phyloP scores from a whole-genome alignment of 139 green algal species.

The Zygnema cylindricum region DNA sequence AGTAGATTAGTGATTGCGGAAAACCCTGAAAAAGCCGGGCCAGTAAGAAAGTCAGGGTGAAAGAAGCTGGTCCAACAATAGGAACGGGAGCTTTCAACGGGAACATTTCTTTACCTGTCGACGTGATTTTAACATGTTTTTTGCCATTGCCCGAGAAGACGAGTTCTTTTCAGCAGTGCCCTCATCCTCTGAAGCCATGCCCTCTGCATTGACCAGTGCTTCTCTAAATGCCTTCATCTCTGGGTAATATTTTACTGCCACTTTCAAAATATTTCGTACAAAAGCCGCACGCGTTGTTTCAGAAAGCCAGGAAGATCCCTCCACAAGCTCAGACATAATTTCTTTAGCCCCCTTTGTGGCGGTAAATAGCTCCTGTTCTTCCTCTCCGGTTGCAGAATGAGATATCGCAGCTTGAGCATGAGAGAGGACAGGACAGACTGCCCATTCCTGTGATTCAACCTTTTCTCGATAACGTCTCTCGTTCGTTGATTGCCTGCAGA shows the following conservation, averaged over 20 bases:
- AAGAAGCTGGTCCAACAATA: too few relatives aligned
- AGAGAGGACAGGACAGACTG: background rate
- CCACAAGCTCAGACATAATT: constrained; percentile 11
- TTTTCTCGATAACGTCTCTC: background rate
- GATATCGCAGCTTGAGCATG: background rate
- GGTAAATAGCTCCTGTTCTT: background rate
- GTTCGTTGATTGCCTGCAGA: constrained; percentile 10
- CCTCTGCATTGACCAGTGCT: constrained; percentile 33
- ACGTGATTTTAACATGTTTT: constrained; percentile 28
- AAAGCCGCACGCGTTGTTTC: constrained; percentile 11
- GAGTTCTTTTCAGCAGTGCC: background rate
- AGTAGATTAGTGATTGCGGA: too few relatives aligned
- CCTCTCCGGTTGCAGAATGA: background rate
- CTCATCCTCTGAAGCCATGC: constrained; percentile 21
- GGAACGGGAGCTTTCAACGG: too few relatives aligned
- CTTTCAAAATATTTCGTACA: constrained; percentile 29
- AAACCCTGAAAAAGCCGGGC: too few relatives aligned
- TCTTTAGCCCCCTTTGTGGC: background rate
- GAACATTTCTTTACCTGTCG: constrained; percentile 33
- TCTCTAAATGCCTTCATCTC: background rate
- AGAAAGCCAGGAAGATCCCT: background rate
- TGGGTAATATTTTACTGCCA: constrained; percentile 9
- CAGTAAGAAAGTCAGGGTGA: too few relatives aligned
- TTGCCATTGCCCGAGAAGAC: background rate
- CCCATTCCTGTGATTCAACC: background rate